Percentiles rank a stretch among this genome's conserved stretches.
Evolutionary conservation across 2,329 filamentous ascomycete species (phyloP).

Genomic region (Chrysosporium keratinophilum): DNA sequence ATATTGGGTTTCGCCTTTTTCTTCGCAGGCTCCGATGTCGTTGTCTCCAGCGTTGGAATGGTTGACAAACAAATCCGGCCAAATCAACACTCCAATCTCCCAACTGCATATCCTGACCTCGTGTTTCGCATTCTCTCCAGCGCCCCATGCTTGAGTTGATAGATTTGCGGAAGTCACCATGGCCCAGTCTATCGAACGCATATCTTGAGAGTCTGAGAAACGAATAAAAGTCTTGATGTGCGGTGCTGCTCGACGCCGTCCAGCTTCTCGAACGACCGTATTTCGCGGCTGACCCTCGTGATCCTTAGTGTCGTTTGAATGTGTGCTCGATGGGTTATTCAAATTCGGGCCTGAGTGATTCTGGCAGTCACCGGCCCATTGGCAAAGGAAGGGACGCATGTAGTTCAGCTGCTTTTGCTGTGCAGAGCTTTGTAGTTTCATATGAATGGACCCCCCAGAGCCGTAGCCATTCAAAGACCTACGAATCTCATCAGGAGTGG

Average conservation of each 20-base stretch:
- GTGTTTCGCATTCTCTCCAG: constrained; percentile 42
- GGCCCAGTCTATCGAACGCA: constrained; percentile 63
- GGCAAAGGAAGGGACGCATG: constrained; percentile 57
- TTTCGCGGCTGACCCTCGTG: not conserved
- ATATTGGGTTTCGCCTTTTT: constrained; percentile 12
- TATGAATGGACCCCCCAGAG: constrained; percentile 72
- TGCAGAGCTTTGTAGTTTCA: constrained; percentile 58
- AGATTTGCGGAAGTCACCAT: constrained; percentile 84
- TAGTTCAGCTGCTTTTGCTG: constrained; percentile 67
- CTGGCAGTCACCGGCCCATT: constrained; percentile 58
- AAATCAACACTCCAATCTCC: constrained; percentile 74
- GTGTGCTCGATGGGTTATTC: not conserved
- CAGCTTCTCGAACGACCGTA: constrained; percentile 38
- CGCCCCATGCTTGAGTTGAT: constrained; percentile 82
- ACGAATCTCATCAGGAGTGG: constrained; percentile 68
- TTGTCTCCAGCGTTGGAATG: constrained; percentile 31
- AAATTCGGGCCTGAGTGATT: not conserved
- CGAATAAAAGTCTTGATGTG: constrained; percentile 86
- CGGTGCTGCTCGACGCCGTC: constrained; percentile 61
- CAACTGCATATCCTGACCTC: constrained; percentile 67
- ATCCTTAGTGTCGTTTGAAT: not conserved
- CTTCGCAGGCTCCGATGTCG: not conserved
- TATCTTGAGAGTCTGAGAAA: constrained; percentile 36
- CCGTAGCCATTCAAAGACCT: constrained; percentile 65
- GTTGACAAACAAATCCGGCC: constrained; percentile 51